phyloP scores from a whole-genome alignment of 2,329 filamentous ascomycete species.

The Claviceps quebecensis region DNA sequence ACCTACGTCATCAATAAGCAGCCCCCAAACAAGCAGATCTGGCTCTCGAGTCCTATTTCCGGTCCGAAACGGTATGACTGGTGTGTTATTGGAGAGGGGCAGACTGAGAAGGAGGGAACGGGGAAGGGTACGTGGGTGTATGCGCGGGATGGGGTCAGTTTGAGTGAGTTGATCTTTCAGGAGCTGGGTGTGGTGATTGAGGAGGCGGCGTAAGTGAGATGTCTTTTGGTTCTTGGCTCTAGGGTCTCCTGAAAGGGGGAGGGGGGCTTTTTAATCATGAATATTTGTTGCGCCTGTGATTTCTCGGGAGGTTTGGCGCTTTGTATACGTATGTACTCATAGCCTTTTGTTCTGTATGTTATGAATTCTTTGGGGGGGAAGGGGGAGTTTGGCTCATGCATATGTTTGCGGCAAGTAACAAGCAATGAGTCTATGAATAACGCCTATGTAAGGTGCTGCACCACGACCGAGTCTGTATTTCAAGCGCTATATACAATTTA shows the following conservation, averaged over 20 bases:
- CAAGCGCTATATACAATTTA: too few relatives aligned
- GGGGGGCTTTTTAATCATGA: background rate
- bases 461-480: background rate
- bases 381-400: background rate
- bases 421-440: too few relatives aligned
- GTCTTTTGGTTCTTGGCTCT: background rate
- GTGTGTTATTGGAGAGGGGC: slow-evolving; percentile 58
- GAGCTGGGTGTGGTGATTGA: slow-evolving; percentile 59
- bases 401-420: background rate
- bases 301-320: too few relatives aligned
- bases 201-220: slow-evolving; percentile 6
- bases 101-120: slow-evolving; percentile 62
- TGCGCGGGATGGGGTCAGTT: slow-evolving; percentile 61
- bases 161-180: slow-evolving; percentile 57
- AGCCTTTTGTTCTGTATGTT: too few relatives aligned
- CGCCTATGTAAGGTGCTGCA: too few relatives aligned
- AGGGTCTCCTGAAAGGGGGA: background rate
- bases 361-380: too few relatives aligned
- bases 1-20: slow-evolving; percentile 98
- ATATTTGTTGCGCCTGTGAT: too few relatives aligned
- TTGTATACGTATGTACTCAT: too few relatives aligned
- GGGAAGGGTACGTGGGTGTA: slow-evolving; percentile 74
- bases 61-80: slow-evolving; percentile 94
- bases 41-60: slow-evolving; percentile 81
- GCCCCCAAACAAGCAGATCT: slow-evolving; percentile 93